A percentile compares a stretch with the other conserved stretches of the same genome.
Evolutionary conservation across 768 basidiomycete species (phyloP).

Genomic region (Mycena maculata): DNA sequence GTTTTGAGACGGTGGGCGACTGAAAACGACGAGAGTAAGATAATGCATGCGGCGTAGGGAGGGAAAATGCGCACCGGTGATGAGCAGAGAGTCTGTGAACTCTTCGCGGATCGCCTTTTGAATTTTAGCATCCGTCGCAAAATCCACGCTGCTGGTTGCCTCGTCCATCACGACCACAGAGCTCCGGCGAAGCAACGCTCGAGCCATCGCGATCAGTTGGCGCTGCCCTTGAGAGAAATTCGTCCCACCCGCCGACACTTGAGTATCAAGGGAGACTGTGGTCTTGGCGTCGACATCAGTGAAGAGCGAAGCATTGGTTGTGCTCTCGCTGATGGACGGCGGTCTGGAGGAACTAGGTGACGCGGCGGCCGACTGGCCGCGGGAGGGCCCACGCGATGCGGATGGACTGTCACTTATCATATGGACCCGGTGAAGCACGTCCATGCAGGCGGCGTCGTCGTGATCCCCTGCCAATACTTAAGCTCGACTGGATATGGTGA

Average conservation of each 20-base stretch:
- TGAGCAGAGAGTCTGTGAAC: slow-evolving; percentile 77
- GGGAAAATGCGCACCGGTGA: slow-evolving; percentile 67
- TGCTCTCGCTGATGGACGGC: slow-evolving; percentile 51
- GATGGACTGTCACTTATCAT: slow-evolving; percentile 68
- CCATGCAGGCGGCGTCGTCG: slow-evolving; percentile 80
- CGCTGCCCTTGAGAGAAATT: slow-evolving; percentile 96
- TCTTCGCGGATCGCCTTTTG: slow-evolving; percentile 89
- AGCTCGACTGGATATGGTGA: too few relatives aligned
- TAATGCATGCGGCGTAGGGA: neutral
- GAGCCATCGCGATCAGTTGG: slow-evolving; percentile 88
- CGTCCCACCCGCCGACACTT: slow-evolving; percentile 85
- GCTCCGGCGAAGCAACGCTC: slow-evolving; percentile 78
- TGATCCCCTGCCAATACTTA: slow-evolving; percentile 66
- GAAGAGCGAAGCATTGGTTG: slow-evolving; percentile 46
- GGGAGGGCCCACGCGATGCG: slow-evolving; percentile 63
- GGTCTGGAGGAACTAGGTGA: slow-evolving; percentile 59
- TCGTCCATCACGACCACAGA: slow-evolving; percentile 84
- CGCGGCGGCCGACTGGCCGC: slow-evolving; percentile 57
- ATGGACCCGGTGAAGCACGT: slow-evolving; percentile 85
- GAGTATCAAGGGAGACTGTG: slow-evolving; percentile 75
- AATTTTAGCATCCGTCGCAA: slow-evolving; percentile 87
- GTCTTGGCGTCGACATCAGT: slow-evolving; percentile 71
- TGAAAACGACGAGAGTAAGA: slow-evolving; percentile 32
- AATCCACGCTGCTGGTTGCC: slow-evolving; percentile 88
- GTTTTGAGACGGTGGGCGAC: slow-evolving; percentile 83